phyloP scores from a whole-genome alignment of 2,329 filamentous ascomycete species.

The Albophoma yamanashiensis region DNA sequence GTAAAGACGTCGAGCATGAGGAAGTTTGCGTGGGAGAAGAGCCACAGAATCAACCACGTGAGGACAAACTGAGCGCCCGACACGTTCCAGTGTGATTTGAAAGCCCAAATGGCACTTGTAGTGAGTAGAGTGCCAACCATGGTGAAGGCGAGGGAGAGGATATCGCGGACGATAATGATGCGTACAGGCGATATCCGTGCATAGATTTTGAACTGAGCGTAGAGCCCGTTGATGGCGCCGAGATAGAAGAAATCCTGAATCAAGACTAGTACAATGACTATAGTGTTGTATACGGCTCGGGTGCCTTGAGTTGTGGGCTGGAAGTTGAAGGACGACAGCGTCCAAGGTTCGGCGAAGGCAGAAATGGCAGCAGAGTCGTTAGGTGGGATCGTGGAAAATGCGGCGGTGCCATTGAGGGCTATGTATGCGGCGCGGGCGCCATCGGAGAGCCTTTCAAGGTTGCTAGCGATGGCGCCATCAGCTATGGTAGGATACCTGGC shows the following conservation, averaged over 20 bases:
- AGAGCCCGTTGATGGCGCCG: constrained; percentile 11
- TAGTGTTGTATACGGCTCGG: constrained; percentile 13
- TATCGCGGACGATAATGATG: constrained; percentile 8
- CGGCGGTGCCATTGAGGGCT: constrained; percentile 7
- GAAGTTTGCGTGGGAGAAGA: constrained; percentile 10
- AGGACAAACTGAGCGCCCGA: constrained; percentile 7
- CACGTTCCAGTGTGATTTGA: constrained; percentile 7
- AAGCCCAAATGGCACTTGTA: constrained; percentile 7
- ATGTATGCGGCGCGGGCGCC: constrained; percentile 6
- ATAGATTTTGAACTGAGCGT: constrained; percentile 11
- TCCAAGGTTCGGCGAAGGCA: constrained; percentile 11
- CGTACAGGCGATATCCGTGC: constrained; percentile 1
- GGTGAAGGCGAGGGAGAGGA: constrained; percentile 8
- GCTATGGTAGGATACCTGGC: constrained; percentile 7
- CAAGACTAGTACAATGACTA: constrained; percentile 12
- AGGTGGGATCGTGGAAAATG: constrained; percentile 6
- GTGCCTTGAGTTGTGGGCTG: constrained; percentile 11
- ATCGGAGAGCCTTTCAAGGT: constrained; percentile 5
- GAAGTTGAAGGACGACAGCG: constrained; percentile 10
- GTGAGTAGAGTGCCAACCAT: constrained; percentile 8
- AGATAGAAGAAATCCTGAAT: constrained; percentile 14
- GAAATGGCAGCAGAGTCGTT: constrained; percentile 6
- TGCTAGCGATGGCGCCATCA: constrained; percentile 7
- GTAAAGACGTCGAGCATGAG: constrained; percentile 11
- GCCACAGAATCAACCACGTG: constrained; percentile 10